Evolutionary conservation across 1,139 yeast genomes (phyloP), one percentile per base, ranked within the genome.

Genomic region (Pichia norvegensis): DNA sequence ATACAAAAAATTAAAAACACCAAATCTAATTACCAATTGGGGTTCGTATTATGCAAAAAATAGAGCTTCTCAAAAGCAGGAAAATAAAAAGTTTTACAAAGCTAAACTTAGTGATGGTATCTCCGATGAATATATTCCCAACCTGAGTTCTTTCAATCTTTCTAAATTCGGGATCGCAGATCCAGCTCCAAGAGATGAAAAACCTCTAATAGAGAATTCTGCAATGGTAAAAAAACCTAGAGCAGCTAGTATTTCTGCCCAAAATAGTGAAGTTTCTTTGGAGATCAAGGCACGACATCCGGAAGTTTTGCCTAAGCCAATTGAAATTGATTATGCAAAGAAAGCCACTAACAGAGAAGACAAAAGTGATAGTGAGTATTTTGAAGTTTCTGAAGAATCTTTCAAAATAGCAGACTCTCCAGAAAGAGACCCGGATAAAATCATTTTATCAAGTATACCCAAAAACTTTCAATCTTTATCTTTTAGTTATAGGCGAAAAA

Each of bases 71-170:
- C 37, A 19, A 13, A 5, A 10, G 20, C 19, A 35, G 20, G 13
- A 13, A 7, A 8, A 13, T 4, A n/a, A 6, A 22, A 14, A 23
- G 13, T 22, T 20, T n/a, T 16, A 29, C 19, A 38, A 16, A 16
- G 19, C 35, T 16, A 14, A 31, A 16, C 19, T 16, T 11, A 16
- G 16, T 31, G 51, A 69, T 10, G 86, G 85, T 1, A 66, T 81
- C 52, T 82, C 79, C 55, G 90, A 82, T 60, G 90, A 83, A 57
- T 82, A 81, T 56, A 73, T 82, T 16, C 88, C 88, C 0, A 85
- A 81, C 25, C 65, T 82, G 38, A 77, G 75, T 52, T 78, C 76
- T 45, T 61, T 65, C 33, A 58, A 62, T 21, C 54, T 62, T 19
- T 55, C 56, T 1, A 52, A 53, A n/a, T 60, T 58, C 55, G 68